A percentile compares a stretch with the other conserved stretches of the same genome.
These are phyloP conservation scores for Maudiozyma barnettii DNA, from an alignment of 805 yeast species.

Conservation along the genomic window DNA sequence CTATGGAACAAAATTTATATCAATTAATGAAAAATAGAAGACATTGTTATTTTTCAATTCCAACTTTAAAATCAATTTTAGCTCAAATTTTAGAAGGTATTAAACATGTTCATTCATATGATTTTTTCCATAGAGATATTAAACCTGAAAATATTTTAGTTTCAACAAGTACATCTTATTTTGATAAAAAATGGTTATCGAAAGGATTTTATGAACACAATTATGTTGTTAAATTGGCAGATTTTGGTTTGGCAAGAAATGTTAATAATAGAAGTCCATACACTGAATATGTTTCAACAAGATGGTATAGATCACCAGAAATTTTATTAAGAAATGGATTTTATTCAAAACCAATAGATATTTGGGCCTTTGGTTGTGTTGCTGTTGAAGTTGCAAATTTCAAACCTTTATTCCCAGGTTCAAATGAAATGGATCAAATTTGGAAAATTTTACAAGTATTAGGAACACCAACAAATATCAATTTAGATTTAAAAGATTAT, in stretches of 20 bases:
- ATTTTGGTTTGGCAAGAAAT: conserved; percentile 69
- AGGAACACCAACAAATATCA: conserved; percentile 52
- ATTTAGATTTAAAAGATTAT: conserved; percentile 6
- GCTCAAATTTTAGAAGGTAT: conserved; percentile 69
- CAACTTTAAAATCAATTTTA: conserved; percentile 55
- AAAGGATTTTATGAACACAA: conserved; percentile 24
- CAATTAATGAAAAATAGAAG: conserved; percentile 64
- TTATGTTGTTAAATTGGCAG: conserved; percentile 67
- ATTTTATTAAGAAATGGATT: conserved; percentile 52
- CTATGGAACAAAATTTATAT: conserved; percentile 71
- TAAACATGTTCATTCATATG: conserved; percentile 64
- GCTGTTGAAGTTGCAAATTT: conserved; percentile 66
- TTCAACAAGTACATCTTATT: conserved; percentile 46
- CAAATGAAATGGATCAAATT: conserved; percentile 68
- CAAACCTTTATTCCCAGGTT: conserved; percentile 77
- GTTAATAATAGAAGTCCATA: conserved; percentile 43
- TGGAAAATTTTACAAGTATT: conserved; percentile 55
- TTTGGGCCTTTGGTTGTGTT: conserved; percentile 82
- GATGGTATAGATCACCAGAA: conserved; percentile 85
- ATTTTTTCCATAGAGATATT: conserved; percentile 71
- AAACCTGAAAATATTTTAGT: conserved; percentile 90
- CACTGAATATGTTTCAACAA: conserved; percentile 71
- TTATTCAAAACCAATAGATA: conserved; percentile 64
- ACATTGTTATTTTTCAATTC: conserved; percentile 42
- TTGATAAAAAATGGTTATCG: conserved; percentile 29